A percentile compares a stretch with the other conserved stretches of the same genome.
Conservation (phyloP, 75 land plant species). For the Cunninghamia lanceolata region DNA sequence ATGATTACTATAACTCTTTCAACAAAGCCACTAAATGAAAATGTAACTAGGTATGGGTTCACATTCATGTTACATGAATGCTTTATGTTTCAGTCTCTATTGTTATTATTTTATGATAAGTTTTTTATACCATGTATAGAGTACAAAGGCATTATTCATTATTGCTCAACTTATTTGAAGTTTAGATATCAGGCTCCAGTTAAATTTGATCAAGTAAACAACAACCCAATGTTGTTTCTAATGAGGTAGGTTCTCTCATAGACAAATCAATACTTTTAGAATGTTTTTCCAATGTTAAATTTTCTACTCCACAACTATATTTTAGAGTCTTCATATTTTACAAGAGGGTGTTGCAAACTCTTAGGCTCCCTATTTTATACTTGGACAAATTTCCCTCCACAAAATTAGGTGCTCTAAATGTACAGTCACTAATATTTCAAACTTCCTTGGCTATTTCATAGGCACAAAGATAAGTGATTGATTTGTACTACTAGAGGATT, state of each 20-base stretch:
- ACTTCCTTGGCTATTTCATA: too few species aligned
- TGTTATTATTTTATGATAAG: background rate
- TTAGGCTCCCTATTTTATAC: too few species aligned
- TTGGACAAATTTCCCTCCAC: too few species aligned
- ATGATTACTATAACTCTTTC: constrained; percentile 44
- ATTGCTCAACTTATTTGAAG: background rate
- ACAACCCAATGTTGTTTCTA: background rate
- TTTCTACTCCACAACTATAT: too few species aligned
- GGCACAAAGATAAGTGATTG: too few species aligned
- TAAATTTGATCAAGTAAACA: background rate
- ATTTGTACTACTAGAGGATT: too few species aligned
- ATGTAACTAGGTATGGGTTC: constrained; percentile 21
- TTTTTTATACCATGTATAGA: background rate
- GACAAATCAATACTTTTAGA: background rate
- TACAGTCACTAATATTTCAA: too few species aligned
- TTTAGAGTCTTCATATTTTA: too few species aligned
- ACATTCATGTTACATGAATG: background rate
- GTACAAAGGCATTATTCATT: background rate
- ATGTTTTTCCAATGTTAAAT: too few species aligned
- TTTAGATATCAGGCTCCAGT: constrained; percentile 1
- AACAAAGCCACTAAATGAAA: constrained; percentile 40
- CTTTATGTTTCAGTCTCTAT: background rate
- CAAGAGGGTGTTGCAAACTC: too few species aligned
- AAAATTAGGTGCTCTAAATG: too few species aligned
- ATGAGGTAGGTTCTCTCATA: background rate